A percentile compares a stretch with the other conserved stretches of the same genome.
Conservation (phyloP, 2,329 filamentous ascomycete genomes). For the Sarocladium oryzae region DNA sequence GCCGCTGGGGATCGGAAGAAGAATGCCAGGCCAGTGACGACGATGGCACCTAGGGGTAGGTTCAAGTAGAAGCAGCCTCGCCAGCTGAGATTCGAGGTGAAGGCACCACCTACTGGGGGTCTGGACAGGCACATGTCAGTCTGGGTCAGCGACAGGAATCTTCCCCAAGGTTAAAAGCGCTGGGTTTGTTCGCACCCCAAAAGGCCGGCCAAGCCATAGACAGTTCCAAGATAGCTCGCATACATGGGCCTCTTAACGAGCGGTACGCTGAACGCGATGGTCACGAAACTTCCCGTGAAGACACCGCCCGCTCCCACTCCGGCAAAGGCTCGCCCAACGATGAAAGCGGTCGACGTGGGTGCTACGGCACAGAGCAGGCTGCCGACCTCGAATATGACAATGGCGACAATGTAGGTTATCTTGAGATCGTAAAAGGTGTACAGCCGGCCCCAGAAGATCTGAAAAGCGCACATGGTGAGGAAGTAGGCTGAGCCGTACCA, state of each 20-base stretch:
- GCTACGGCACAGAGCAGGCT: conserved; percentile 35
- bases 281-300: conserved; percentile 33
- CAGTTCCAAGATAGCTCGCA: conserved; percentile 19
- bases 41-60: background rate
- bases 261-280: conserved; percentile 30
- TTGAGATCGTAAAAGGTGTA: conserved; percentile 41
- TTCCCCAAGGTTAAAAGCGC: too few relatives aligned
- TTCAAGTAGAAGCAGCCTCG: conserved; percentile 17
- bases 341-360: conserved; percentile 8
- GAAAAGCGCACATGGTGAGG: conserved; percentile 24
- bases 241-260: conserved; percentile 18
- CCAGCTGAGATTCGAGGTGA: conserved; percentile 19
- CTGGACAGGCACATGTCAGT: conserved; percentile 5
- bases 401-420: conserved; percentile 32
- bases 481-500: conserved; percentile 40
- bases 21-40: conserved; percentile 16
- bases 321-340: conserved; percentile 32
- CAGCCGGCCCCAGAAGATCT: conserved; percentile 33
- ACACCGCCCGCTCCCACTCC: conserved; percentile 39
- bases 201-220: conserved; percentile 21
- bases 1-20: conserved; percentile 26
- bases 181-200: conserved; percentile 10
- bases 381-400: conserved; percentile 44
- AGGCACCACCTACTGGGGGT: conserved; percentile 21
- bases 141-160: too few relatives aligned